Evolutionary conservation across 1,284 basidiomycete species (phyloP).

Genomic region (Gomphus bonarii): DNA sequence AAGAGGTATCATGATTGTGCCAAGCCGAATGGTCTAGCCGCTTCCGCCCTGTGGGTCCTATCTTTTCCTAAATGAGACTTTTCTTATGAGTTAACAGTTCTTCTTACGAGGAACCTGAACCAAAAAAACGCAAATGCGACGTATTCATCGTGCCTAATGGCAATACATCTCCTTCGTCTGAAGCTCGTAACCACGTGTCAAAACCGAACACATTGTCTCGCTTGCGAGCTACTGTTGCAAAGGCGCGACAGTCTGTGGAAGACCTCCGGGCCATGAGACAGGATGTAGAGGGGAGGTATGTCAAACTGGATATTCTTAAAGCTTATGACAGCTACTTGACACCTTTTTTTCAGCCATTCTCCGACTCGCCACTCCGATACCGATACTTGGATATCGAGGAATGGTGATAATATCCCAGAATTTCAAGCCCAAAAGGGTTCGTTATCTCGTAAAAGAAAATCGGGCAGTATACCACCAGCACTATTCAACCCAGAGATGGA

Average conservation of each 20-base stretch:
- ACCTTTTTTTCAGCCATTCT: background rate
- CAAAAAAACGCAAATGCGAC: constrained; percentile 4
- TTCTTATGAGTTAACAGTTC: background rate
- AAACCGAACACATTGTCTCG: background rate
- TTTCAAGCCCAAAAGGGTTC: background rate
- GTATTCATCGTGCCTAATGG: background rate
- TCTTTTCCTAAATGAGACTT: background rate
- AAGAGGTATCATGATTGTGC: background rate
- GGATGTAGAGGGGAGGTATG: background rate
- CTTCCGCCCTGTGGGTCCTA: background rate
- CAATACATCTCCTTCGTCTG: background rate
- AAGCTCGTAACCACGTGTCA: background rate
- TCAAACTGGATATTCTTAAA: background rate
- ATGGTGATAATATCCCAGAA: background rate
- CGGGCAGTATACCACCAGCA: background rate
- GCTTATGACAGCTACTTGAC: background rate
- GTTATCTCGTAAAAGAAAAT: background rate
- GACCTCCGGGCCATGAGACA: background rate
- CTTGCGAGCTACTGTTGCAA: background rate
- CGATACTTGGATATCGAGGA: background rate
- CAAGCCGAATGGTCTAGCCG: background rate
- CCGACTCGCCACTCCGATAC: background rate
- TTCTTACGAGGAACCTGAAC: background rate
- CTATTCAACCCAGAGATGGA: background rate
- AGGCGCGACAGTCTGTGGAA: constrained; percentile 9